Percentiles rank a stretch among this genome's conserved stretches.
phyloP scores from a whole-genome alignment of 2,329 filamentous ascomycete genomes.

The Pseudogymnoascus sp. region DNA sequence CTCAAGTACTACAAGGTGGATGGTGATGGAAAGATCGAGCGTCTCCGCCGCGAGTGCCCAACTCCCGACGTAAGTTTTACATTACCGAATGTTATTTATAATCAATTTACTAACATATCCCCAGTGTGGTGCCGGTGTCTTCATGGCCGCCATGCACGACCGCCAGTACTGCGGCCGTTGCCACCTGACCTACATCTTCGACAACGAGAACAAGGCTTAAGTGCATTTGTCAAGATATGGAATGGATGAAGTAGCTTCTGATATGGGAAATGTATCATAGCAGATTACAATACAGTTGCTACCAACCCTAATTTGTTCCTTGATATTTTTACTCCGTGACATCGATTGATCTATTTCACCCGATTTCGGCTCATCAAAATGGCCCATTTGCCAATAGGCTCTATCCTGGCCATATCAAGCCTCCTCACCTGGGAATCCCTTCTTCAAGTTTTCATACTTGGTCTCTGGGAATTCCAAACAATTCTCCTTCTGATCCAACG shows the following conservation, averaged over 20 bases:
- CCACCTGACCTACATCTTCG: constrained; percentile 67
- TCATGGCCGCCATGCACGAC: constrained; percentile 99
- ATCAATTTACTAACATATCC: constrained; percentile 28
- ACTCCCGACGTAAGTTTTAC: constrained; percentile 62
- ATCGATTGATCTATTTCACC: background rate
- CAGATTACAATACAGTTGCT: constrained; percentile 6
- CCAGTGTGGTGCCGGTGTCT: constrained; percentile 98
- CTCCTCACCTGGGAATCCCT: constrained; percentile 43
- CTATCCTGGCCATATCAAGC: constrained; percentile 23
- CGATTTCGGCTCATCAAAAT: background rate
- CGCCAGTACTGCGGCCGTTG: constrained; percentile 66
- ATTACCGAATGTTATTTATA: too few relatives aligned
- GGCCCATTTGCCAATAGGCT: background rate
- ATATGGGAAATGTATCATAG: constrained; percentile 1
- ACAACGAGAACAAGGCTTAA: constrained; percentile 41
- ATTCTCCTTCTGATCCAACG: constrained; percentile 49
- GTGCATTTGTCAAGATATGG: constrained; percentile 8
- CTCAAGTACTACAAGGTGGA: constrained; percentile 99
- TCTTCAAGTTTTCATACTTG: constrained; percentile 63
- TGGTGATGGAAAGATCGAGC: constrained; percentile 99
- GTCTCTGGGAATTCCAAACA: constrained; percentile 55
- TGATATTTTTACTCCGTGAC: background rate
- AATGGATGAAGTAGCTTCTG: constrained; percentile 6
- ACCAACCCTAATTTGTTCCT: constrained; percentile 3
- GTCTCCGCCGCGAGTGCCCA: constrained; percentile 95